Conservation (phyloP, 306 rosid genomes). For the Delonix regia region DNA sequence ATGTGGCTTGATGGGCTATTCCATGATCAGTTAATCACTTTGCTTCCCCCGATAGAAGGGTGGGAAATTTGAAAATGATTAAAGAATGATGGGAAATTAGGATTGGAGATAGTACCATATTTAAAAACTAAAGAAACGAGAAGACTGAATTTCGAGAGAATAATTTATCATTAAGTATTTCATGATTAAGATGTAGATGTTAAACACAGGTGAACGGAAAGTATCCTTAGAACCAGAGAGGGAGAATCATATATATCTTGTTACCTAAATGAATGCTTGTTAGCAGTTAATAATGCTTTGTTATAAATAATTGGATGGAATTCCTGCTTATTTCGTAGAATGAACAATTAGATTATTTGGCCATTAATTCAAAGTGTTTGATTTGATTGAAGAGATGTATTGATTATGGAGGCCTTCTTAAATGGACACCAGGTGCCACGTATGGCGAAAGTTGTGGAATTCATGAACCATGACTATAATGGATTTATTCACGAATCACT, state of each 20-base stretch:
- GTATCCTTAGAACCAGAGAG: background rate
- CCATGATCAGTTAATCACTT: background rate
- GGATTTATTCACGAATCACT: background rate
- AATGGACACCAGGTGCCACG: background rate
- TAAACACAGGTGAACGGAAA: background rate
- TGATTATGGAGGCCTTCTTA: background rate
- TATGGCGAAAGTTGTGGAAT: background rate
- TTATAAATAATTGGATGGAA: no score
- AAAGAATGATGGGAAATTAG: background rate
- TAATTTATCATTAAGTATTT: no score
- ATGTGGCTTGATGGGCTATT: background rate
- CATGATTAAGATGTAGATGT: no score
- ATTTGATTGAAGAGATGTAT: background rate
- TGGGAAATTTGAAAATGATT: background rate
- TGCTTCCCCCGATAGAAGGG: background rate
- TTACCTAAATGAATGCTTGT: background rate
- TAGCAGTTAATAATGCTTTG: background rate
- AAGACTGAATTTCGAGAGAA: background rate
- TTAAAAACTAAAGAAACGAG: background rate
- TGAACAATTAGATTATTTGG: background rate
- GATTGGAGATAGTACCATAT: background rate
- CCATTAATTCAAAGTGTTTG: background rate
- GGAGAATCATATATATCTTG: no score
- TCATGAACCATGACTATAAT: background rate
- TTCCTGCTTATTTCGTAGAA: no score